Conservation (phyloP, 2,329 filamentous ascomycete genomes). For the Beauveria bassiana region DNA sequence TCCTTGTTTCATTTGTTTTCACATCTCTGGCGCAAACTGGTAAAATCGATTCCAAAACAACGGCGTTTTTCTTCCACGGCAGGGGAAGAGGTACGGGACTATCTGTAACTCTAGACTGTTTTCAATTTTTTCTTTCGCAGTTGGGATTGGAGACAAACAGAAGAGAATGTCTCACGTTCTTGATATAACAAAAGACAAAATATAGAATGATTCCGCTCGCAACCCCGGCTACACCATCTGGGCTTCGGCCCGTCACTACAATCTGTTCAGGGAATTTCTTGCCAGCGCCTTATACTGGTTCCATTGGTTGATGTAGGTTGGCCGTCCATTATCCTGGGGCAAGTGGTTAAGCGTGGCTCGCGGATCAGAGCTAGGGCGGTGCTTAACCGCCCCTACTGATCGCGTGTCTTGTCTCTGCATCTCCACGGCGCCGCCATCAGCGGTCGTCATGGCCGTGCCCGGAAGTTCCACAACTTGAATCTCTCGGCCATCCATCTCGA, state of each 20-base stretch:
- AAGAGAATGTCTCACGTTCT: not conserved
- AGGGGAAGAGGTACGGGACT: not conserved
- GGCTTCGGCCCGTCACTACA: not conserved
- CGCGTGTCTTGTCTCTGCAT: not conserved
- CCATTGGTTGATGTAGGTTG: constrained; percentile 30
- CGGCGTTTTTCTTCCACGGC: constrained; percentile 11
- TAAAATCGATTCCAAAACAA: constrained; percentile 17
- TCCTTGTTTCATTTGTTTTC: constrained; percentile 11
- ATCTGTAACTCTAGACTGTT: constrained; percentile 2
- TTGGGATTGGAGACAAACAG: not conserved
- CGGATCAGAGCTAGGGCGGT: constrained; percentile 20
- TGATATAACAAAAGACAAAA: not conserved
- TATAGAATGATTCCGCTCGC: not conserved
- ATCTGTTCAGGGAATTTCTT: not conserved
- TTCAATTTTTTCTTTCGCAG: no score
- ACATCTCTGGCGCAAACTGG: constrained; percentile 24
- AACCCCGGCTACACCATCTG: not conserved
- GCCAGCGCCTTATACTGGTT: constrained; percentile 23
- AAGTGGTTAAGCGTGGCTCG: constrained; percentile 27
- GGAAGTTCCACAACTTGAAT: constrained; percentile 27
- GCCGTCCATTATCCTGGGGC: constrained; percentile 21
- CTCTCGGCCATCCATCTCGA: constrained; percentile 31
- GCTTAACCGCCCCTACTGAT: not conserved
- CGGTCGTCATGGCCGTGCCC: constrained; percentile 15
- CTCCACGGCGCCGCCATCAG: not conserved